A percentile compares a stretch with the other conserved stretches of the same genome.
These are phyloP conservation scores for Craterostigma plantagineum DNA, from an alignment of 257 asterid species.

Conservation along the genomic window DNA sequence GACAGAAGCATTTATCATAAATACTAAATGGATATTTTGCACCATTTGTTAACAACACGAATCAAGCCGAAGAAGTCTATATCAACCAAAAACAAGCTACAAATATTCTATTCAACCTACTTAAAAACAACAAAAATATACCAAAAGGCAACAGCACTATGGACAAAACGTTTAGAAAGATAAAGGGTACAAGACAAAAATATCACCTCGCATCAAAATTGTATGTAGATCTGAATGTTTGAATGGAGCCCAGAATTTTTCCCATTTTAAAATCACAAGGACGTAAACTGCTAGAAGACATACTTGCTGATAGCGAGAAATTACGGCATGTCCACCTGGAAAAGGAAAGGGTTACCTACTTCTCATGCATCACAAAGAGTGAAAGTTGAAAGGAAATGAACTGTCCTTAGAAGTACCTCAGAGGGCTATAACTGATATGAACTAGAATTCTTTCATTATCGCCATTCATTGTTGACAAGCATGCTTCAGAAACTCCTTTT, in stretches of 20 bases:
- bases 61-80: too few relatives aligned
- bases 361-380: conserved; percentile 2
- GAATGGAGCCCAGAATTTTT: conserved; percentile 60
- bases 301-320: conserved; percentile 54
- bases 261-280: conserved; percentile 97
- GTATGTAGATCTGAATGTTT: conserved; percentile 69
- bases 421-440: conserved; percentile 77
- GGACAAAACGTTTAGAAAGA: conserved; percentile 6
- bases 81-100: too few relatives aligned
- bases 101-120: too few relatives aligned
- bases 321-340: conserved; percentile 87
- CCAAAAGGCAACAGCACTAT: too few relatives aligned
- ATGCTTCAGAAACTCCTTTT: conserved; percentile 67
- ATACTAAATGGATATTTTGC: too few relatives aligned
- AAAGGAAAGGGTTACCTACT: conserved; percentile 7
- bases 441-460: conserved; percentile 60
- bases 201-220: conserved; percentile 55
- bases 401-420: conserved; percentile 36
- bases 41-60: too few relatives aligned
- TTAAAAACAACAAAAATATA: too few relatives aligned
- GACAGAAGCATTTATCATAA: background rate
- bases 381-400: conserved; percentile 5
- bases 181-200: conserved; percentile 10
- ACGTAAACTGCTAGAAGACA: conserved; percentile 49
- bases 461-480: conserved; percentile 32